Percentiles rank a stretch among this genome's conserved stretches.
These are phyloP conservation scores for Edhazardia aedis DNA, from an alignment of 371 early-diverging fungal genomes.

Conservation along the genomic window DNA sequence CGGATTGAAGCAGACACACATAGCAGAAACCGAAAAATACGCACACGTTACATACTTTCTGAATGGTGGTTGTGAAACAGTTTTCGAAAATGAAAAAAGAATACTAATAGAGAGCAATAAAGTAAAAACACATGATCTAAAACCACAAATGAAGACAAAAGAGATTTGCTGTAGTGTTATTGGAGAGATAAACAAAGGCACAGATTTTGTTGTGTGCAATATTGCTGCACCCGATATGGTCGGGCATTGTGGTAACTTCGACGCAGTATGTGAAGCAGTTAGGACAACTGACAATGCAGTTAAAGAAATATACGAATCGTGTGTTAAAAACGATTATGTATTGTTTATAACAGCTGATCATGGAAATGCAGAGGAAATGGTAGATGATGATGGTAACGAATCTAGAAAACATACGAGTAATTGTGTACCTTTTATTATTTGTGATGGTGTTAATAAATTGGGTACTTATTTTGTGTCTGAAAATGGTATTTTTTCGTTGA, in stretches of 20 bases:
- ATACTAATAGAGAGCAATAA: constrained; percentile 67
- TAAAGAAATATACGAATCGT: constrained; percentile 68
- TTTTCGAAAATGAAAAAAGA: constrained; percentile 64
- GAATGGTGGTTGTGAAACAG: constrained; percentile 82
- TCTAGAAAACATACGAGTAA: constrained; percentile 33
- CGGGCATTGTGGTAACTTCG: constrained; percentile 90
- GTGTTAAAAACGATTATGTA: constrained; percentile 61
- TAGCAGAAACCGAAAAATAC: constrained; percentile 93
- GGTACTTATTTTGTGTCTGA: no score
- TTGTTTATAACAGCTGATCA: constrained; percentile 94
- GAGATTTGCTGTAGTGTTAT: constrained; percentile 59
- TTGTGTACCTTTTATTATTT: constrained; percentile 74
- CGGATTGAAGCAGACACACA: constrained; percentile 64
- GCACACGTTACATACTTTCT: constrained; percentile 99
- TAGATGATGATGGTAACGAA: constrained; percentile 53
- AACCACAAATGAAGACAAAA: constrained; percentile 75
- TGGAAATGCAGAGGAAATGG: constrained; percentile 97
- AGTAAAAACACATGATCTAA: constrained; percentile 80
- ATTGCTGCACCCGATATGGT: constrained; percentile 88
- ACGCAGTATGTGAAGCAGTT: constrained; percentile 70
- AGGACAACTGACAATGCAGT: constrained; percentile 76
- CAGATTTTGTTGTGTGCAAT: constrained; percentile 85
- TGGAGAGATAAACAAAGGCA: constrained; percentile 15
- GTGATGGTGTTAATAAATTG: constrained; percentile 47
- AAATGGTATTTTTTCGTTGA: no score